phyloP scores from a whole-genome alignment of 2,329 filamentous ascomycete genomes.

The Xenoacremonium recifei region DNA sequence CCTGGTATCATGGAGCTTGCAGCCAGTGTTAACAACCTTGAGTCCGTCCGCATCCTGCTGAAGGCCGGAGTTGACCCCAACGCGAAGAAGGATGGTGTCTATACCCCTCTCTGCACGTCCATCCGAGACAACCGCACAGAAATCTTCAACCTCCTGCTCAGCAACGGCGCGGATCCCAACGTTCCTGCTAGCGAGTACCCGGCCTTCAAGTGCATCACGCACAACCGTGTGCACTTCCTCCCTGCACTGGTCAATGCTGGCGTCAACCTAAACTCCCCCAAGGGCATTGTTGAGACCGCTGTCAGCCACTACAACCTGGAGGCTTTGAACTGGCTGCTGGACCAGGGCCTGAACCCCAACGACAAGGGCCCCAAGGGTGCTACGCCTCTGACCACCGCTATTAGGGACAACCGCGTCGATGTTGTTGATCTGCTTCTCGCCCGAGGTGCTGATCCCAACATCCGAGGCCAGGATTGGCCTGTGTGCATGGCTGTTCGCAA shows the following conservation, averaged over 20 bases:
- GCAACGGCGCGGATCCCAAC: constrained; percentile 61
- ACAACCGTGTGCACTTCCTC: constrained; percentile 60
- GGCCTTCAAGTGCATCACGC: constrained; percentile 66
- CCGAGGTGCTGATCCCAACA: constrained; percentile 59
- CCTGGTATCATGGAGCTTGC: constrained; percentile 66
- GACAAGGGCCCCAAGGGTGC: constrained; percentile 55
- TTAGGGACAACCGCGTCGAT: constrained; percentile 57
- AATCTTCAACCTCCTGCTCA: constrained; percentile 58
- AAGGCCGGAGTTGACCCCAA: constrained; percentile 61
- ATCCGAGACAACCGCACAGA: constrained; percentile 65
- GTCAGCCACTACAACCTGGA: constrained; percentile 61
- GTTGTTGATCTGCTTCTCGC: constrained; percentile 58
- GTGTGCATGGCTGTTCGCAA: constrained; percentile 66
- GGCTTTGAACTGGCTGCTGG: constrained; percentile 58
- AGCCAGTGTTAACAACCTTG: constrained; percentile 61
- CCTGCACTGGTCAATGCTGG: constrained; percentile 59
- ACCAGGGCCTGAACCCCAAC: constrained; percentile 59
- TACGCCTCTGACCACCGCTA: constrained; percentile 65
- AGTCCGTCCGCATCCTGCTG: constrained; percentile 57
- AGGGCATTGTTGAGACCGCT: constrained; percentile 65
- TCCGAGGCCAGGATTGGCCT: constrained; percentile 69
- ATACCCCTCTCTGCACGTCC: constrained; percentile 65
- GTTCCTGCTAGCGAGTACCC: constrained; percentile 63
- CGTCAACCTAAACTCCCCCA: constrained; percentile 56
- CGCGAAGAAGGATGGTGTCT: constrained; percentile 62